Base-by-base conservation (phyloP, 75 land plant species). In the Pinus taeda region DNA sequence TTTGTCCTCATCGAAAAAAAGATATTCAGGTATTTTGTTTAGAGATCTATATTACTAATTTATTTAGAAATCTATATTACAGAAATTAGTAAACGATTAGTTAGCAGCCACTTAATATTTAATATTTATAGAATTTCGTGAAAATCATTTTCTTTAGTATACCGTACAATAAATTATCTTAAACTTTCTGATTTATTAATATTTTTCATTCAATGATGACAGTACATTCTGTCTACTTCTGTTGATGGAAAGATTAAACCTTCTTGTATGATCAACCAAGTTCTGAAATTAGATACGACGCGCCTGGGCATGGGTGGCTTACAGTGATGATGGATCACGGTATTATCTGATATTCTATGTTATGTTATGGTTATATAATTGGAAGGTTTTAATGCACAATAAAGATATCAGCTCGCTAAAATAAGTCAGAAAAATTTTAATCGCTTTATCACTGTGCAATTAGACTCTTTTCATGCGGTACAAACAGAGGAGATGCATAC, bases 401-500 rank as follows among this genome's bases (percentile, higher is more conserved):
- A 4, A 26, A 36, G 29, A 14, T 3, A 60, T 29, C 13, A 66
- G 17, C 3, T 18, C 42, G 15, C 3, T 13, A 30, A 24, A 64
- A 33, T 13, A 13, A 4, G 29, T 13, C 14, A 14, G 26, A 26
- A 26, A 26, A 0, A 0, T 26, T 26, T 17, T 20, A 67, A 30
- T 58, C 22, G 20, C 8, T 36, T 4, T 77, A 18, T 59, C 37
- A 33, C 17, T 78, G 9, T 29, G 56, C 63, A 11, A 72, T 57
- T 53, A 93, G 93, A 57, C 71, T 93, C 75, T 93, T 93, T 33
- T 93, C 93, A 21, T 92, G 95, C 83, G 93, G 95, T 37, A 90
- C 95, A 57, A 87, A 89, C 74, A 90, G 90, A 81, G 95, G 95
- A 7, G 93, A 93, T 0, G 88, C 93, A 17, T 81, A 24, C 55